Conservation (phyloP, 192 early-diverging fungal species). For the Gamsiella multidivaricata region DNA sequence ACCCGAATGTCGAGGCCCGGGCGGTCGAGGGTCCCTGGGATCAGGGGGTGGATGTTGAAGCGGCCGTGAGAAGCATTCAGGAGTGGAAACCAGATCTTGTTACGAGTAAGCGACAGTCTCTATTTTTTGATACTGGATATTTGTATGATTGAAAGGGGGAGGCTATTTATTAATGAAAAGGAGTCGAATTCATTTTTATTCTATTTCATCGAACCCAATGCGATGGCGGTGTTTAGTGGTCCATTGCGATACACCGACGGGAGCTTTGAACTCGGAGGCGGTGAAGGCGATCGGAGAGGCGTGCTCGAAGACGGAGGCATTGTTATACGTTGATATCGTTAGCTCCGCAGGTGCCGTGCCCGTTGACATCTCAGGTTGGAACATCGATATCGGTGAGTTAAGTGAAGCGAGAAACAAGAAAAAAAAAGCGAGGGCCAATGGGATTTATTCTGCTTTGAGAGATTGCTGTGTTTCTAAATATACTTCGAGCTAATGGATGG, state of each 20-base stretch:
- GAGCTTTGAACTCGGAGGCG: conserved; percentile 40
- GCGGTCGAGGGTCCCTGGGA: conserved; percentile 27
- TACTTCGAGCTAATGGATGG: too few relatives aligned
- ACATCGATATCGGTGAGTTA: conserved; percentile 37
- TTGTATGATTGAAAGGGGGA: neutral
- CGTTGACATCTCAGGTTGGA: conserved; percentile 45
- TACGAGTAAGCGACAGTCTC: conserved; percentile 37
- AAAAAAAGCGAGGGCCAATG: too few relatives aligned
- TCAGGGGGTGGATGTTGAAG: conserved; percentile 13
- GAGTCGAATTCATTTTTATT: neutral
- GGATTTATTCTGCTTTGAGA: too few relatives aligned
- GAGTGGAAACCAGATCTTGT: conserved; percentile 48
- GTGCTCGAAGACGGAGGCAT: conserved; percentile 25
- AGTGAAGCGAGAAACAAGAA: neutral
- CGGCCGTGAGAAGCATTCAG: conserved; percentile 10
- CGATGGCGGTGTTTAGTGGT: conserved; percentile 19
- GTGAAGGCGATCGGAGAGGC: conserved; percentile 22
- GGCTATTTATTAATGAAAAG: too few relatives aligned
- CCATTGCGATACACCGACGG: conserved; percentile 52
- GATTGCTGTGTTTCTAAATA: too few relatives aligned
- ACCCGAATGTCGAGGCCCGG: conserved; percentile 33
- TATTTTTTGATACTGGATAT: neutral
- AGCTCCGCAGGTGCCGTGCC: conserved; percentile 44
- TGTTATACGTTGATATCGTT: conserved; percentile 47
- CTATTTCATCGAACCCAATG: neutral